Evolutionary conservation across 345 rosid species (phyloP).

Genomic region (Hevea brasiliensis): DNA sequence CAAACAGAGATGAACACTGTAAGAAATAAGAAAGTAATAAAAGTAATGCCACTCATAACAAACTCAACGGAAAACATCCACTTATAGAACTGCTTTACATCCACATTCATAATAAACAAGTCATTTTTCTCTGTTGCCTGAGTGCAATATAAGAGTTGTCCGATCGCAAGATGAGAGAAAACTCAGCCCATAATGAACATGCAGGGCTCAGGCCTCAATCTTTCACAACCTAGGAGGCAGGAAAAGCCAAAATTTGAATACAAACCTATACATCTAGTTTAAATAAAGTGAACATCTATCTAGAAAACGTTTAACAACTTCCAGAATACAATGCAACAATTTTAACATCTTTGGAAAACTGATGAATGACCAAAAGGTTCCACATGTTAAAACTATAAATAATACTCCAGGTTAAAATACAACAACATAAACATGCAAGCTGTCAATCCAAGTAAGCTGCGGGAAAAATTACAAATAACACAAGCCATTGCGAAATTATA

Average conservation of each 20-base stretch:
- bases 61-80: background rate
- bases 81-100: background rate
- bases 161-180: background rate
- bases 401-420: background rate
- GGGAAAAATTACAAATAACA: background rate
- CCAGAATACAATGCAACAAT: background rate
- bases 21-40: background rate
- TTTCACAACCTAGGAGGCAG: background rate
- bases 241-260: background rate
- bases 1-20: background rate
- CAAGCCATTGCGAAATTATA: background rate
- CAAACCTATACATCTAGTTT: background rate
- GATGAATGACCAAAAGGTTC: background rate
- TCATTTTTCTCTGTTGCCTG: background rate
- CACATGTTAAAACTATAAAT: background rate
- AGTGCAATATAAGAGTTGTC: background rate
- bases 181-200: background rate
- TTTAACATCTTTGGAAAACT: background rate
- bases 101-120: background rate
- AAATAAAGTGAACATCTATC: too few relatives aligned
- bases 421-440: background rate
- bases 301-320: background rate
- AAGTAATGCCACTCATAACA: conserved; percentile 4
- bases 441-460: background rate
- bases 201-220: background rate